Evolutionary conservation across 805 yeast genomes (phyloP).

Genomic region (Monosporozyma unispora): DNA sequence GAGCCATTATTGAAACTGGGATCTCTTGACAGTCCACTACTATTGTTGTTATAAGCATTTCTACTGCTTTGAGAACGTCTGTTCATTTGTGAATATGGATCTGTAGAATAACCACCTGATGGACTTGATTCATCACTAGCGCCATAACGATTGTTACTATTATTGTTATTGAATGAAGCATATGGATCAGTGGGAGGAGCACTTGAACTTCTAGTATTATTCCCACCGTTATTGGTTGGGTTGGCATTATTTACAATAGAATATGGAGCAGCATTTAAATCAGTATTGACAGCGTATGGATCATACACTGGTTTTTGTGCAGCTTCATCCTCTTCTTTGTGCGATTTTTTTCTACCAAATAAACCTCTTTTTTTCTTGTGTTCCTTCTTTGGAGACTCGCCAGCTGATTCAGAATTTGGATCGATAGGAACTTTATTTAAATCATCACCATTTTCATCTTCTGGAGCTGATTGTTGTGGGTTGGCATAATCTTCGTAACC

Average conservation of each 20-base stretch:
- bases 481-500: conserved; percentile 30
- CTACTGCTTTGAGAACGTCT: not conserved
- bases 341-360: conserved; percentile 8
- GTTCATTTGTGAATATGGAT: not conserved
- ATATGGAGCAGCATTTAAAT: conserved; percentile 2
- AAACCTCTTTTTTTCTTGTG: conserved; percentile 9
- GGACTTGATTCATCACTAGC: not conserved
- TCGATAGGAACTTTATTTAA: conserved; percentile 3
- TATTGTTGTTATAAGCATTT: not conserved
- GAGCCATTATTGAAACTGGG: not conserved
- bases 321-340: not conserved
- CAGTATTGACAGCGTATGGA: conserved; percentile 9
- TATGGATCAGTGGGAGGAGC: conserved; percentile 6
- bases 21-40: not conserved
- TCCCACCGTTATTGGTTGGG: not conserved
- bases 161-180: not conserved
- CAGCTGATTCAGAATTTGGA: not conserved
- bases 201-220: not conserved
- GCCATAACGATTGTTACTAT: conserved; percentile 1
- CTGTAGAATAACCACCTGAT: not conserved
- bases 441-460: conserved; percentile 3
- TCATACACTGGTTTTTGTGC: conserved; percentile 2
- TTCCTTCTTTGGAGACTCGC: not conserved
- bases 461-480: conserved; percentile 3
- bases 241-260: not conserved